These are phyloP conservation scores for Penicillium mononematosum DNA, from an alignment of 495 filamentous ascomycete genomes.

Conservation along the genomic window DNA sequence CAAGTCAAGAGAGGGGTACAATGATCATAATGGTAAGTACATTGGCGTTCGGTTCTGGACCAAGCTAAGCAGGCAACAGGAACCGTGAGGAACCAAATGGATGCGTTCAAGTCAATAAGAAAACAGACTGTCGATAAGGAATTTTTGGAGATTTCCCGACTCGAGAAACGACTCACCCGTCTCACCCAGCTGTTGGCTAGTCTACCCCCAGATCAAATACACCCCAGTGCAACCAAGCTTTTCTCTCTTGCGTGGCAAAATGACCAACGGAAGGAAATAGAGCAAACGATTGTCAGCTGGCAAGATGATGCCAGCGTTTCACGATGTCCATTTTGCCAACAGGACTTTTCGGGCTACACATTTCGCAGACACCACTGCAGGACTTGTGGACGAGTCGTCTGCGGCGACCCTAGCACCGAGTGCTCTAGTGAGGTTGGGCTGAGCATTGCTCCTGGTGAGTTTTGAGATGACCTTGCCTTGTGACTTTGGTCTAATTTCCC, in stretches of 20 bases:
- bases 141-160: slow-evolving; percentile 77
- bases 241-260: slow-evolving; percentile 62
- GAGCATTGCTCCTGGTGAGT: slow-evolving; percentile 69
- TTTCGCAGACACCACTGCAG: slow-evolving; percentile 93
- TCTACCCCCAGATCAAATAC: slow-evolving; percentile 59
- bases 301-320: slow-evolving; percentile 82
- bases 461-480: not conserved
- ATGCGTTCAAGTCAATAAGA: slow-evolving; percentile 63
- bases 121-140: slow-evolving; percentile 78
- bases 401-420: slow-evolving; percentile 75
- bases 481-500: not conserved
- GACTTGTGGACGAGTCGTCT: slow-evolving; percentile 89
- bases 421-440: slow-evolving; percentile 85
- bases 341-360: slow-evolving; percentile 86
- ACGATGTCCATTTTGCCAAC: slow-evolving; percentile 89
- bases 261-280: slow-evolving; percentile 70
- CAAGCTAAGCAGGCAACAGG: slow-evolving; percentile 37
- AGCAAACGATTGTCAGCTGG: slow-evolving; percentile 92
- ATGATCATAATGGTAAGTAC: slow-evolving; percentile 68
- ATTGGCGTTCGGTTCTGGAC: not conserved
- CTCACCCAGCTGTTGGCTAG: slow-evolving; percentile 80
- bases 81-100: slow-evolving; percentile 65
- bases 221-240: slow-evolving; percentile 45
- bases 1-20: slow-evolving; percentile 93
- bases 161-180: slow-evolving; percentile 90